These are phyloP conservation scores for Lentinula sp. DNA, from an alignment of 768 basidiomycete genomes.

Conservation along the genomic window DNA sequence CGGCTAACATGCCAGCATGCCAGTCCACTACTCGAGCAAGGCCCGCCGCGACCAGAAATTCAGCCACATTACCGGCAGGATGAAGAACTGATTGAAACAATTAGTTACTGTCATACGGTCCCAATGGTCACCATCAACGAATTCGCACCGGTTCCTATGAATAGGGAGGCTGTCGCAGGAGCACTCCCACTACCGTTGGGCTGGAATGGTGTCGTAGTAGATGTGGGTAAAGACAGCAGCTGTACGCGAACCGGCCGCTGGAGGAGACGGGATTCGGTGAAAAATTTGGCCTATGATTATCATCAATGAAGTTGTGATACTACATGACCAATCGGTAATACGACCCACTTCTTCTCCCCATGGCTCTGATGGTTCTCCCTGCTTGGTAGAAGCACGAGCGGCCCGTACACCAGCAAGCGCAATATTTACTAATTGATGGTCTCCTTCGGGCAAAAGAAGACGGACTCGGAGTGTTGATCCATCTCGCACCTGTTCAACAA, in stretches of 20 bases:
- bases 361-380: constrained; percentile 73
- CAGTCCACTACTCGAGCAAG: constrained; percentile 92
- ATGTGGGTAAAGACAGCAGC: constrained; percentile 74
- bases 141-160: constrained; percentile 76
- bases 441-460: constrained; percentile 79
- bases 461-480: constrained; percentile 87
- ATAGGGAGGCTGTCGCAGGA: constrained; percentile 71
- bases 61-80: constrained; percentile 92
- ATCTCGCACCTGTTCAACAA: constrained; percentile 92
- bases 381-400: constrained; percentile 62
- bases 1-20: constrained; percentile 94
- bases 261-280: constrained; percentile 83
- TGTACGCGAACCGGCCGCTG: constrained; percentile 74
- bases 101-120: not conserved
- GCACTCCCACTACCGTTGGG: constrained; percentile 42
- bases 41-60: constrained; percentile 78
- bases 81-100: constrained; percentile 59
- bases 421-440: constrained; percentile 88
- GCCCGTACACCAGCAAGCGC: constrained; percentile 78
- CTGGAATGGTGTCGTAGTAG: constrained; percentile 79
- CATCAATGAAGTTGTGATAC: constrained; percentile 10
- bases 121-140: not conserved
- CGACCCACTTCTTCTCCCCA: constrained; percentile 82
- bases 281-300: constrained; percentile 73
- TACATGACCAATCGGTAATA: not conserved